Conservation (phyloP, 495 filamentous ascomycete genomes). For the Oidiodendron maius region DNA sequence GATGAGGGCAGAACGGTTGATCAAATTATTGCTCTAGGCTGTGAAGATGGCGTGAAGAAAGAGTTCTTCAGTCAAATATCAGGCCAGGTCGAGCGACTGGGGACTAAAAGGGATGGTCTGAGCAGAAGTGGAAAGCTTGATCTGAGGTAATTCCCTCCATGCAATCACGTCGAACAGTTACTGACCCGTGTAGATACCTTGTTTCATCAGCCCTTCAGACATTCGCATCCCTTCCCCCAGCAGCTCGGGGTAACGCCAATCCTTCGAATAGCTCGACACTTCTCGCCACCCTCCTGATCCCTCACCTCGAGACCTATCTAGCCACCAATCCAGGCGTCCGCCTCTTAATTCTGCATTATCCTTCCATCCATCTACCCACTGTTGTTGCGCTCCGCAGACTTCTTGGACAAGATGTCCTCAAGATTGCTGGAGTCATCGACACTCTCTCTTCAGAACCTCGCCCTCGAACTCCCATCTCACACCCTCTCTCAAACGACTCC, state of each 20-base stretch:
- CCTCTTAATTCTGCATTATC: slow-evolving; percentile 21
- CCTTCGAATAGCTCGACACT: slow-evolving; percentile 16
- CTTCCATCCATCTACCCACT: slow-evolving; percentile 9
- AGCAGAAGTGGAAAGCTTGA: slow-evolving; percentile 22
- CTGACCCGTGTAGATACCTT: slow-evolving; percentile 18
- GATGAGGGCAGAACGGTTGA: slow-evolving; percentile 21
- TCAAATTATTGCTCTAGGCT: slow-evolving; percentile 24
- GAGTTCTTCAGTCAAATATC: slow-evolving; percentile 20
- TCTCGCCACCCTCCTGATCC: slow-evolving; percentile 22
- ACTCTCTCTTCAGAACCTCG: slow-evolving; percentile 17
- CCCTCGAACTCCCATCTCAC: slow-evolving; percentile 5
- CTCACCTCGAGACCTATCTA: slow-evolving; percentile 24
- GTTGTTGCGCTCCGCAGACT: slow-evolving; percentile 19
- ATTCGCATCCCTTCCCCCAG: slow-evolving; percentile 3
- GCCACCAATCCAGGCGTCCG: slow-evolving; percentile 15
- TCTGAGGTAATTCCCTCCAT: slow-evolving; percentile 11
- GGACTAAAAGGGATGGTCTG: slow-evolving; percentile 19
- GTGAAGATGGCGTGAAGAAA: slow-evolving; percentile 22
- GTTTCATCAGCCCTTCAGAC: slow-evolving; percentile 21
- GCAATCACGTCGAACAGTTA: background rate
- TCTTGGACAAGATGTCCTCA: slow-evolving; percentile 18
- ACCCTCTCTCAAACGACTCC: slow-evolving; percentile 15
- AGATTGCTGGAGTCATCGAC: slow-evolving; percentile 23
- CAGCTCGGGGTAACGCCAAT: slow-evolving; percentile 6
- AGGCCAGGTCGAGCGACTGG: slow-evolving; percentile 22